Base-by-base conservation (phyloP, 75 land plant genomes). In the Ceratopteris richardii region DNA sequence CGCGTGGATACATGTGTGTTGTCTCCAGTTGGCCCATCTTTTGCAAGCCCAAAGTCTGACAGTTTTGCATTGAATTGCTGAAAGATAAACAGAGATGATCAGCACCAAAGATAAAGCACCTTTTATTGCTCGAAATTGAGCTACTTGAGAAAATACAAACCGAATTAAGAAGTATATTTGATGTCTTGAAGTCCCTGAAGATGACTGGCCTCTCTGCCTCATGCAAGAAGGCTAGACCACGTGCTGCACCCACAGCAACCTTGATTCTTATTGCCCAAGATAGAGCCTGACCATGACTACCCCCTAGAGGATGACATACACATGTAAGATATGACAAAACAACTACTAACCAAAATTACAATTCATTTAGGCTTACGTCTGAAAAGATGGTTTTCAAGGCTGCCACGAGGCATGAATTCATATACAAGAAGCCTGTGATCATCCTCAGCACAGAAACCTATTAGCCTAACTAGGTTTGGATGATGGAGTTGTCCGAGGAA, bases 211-310 rank as follows among this genome's bases (percentile, higher is more conserved):
- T 72, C 14, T 80, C 70, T 14, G 77, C 75, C 54, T 78, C 60
- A 40, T 83, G 87, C 63, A 83, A 70, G 53, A 72, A 79, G 19
- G 77, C 82, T 36, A 83, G 51, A 0, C 87, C 81, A 17, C 66
- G 51, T 51, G 79, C 79, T 50, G 79, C 79, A 18, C 69, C 73
- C 24, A 70, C 66, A 26, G 68, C 63, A 16, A 76, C 66, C 48
- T 70, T 69, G 27, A 76, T 41, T 56, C 79, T 55, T 29, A 41
- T 50, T 0, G 61, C 56, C 79, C 79, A 76, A 20, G 64, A 6
- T 25, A 68, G 71, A 26, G 71, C 63, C 47, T 68, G 57, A 22
- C 51, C 47, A 51, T 50, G 61, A 58, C 52, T 19, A 14, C 69
- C 54, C 17, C 60, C 50, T 56, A 27, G 4, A 66, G 0, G 40